Evolutionary conservation across 306 rosid species (phyloP).

Genomic region (Rosa lucieae): DNA sequence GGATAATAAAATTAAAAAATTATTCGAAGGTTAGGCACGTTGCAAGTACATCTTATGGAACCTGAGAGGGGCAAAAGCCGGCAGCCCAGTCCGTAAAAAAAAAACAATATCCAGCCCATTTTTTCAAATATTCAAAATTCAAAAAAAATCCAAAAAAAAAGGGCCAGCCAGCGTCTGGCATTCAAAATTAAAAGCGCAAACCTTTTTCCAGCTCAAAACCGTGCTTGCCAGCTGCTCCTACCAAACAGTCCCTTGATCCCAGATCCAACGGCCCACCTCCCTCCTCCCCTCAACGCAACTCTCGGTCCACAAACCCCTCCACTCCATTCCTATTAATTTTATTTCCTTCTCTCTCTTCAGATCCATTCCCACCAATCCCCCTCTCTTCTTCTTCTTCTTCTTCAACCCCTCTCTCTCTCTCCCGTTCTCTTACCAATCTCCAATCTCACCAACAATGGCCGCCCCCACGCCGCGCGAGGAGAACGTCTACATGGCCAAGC

Average conservation of each 20-base stretch:
- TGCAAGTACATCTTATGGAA: neutral
- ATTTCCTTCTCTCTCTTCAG: neutral
- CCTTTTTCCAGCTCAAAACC: neutral
- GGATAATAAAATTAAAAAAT: too few relatives aligned
- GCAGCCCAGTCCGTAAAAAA: neutral
- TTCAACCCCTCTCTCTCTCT: slow-evolving; percentile 9
- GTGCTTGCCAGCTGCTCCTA: slow-evolving; percentile 49
- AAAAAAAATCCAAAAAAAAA: neutral
- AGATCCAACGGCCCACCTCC: slow-evolving; percentile 58
- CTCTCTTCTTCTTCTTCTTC: neutral
- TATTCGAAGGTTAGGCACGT: neutral
- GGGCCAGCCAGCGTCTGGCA: neutral
- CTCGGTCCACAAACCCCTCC: slow-evolving; percentile 34
- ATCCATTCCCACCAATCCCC: neutral
- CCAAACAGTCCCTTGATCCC: neutral
- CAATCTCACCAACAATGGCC: slow-evolving; percentile 51
- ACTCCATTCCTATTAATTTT: slow-evolving; percentile 9
- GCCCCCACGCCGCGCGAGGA: slow-evolving; percentile 84
- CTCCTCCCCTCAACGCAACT: slow-evolving; percentile 56
- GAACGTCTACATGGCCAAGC: slow-evolving; percentile 97
- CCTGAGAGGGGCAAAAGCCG: neutral
- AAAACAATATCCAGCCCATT: neutral
- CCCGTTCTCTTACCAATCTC: slow-evolving; percentile 17
- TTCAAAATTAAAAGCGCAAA: neutral
- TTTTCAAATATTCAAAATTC: neutral